Evolutionary conservation across 1,284 basidiomycete genomes (phyloP).

Genomic region (Marasmius oreades): DNA sequence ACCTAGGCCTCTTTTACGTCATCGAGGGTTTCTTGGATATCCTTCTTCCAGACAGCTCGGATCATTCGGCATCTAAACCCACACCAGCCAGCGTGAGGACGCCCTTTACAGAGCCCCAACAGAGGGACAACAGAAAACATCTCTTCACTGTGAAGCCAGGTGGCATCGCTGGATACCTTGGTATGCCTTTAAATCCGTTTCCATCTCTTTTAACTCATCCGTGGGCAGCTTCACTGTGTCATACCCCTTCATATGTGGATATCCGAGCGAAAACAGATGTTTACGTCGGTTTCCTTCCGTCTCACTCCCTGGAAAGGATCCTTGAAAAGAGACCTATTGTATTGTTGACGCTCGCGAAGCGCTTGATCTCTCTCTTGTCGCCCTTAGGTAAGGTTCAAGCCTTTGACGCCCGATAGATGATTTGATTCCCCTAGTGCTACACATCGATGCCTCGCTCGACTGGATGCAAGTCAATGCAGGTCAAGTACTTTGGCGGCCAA

Average conservation of each 20-base stretch:
- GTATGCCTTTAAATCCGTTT: constrained; percentile 31
- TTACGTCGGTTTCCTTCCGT: constrained; percentile 93
- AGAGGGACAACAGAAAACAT: constrained; percentile 27
- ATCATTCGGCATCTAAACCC: constrained; percentile 22
- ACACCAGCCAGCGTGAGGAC: constrained; percentile 10
- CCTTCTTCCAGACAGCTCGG: constrained; percentile 51
- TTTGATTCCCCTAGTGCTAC: constrained; percentile 65
- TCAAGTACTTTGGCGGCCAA: constrained; percentile 88
- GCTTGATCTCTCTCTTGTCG: constrained; percentile 90
- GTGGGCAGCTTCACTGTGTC: constrained; percentile 77
- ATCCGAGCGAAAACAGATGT: constrained; percentile 96
- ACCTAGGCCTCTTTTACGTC: constrained; percentile 72
- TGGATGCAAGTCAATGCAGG: constrained; percentile 98
- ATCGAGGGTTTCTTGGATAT: constrained; percentile 98
- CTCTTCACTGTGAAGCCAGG: constrained; percentile 97
- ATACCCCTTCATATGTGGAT: constrained; percentile 92
- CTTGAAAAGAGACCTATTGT: constrained; percentile 95
- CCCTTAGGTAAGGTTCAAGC: constrained; percentile 64
- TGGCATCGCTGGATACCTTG: constrained; percentile 96
- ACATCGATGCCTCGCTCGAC: constrained; percentile 96
- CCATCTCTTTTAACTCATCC: constrained; percentile 7
- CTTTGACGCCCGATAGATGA: constrained; percentile 1
- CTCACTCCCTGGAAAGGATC: constrained; percentile 83
- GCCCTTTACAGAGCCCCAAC: constrained; percentile 15
- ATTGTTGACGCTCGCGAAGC: constrained; percentile 92